phyloP scores from a whole-genome alignment of 805 yeast genomes.

The Candida easanensis region DNA sequence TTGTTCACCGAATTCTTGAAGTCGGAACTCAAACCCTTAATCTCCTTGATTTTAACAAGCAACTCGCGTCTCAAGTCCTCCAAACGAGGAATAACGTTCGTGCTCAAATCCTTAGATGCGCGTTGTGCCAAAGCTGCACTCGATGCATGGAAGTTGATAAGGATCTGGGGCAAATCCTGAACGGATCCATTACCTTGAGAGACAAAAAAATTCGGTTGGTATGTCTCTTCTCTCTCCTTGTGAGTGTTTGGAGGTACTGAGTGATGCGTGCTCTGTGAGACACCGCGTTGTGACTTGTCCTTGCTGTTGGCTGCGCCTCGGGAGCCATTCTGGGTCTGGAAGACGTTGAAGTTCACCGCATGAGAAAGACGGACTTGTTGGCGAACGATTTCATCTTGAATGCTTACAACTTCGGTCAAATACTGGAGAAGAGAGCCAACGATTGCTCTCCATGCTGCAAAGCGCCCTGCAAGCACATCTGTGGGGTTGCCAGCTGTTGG shows the following conservation, averaged over 20 bases:
- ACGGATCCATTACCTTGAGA: conserved; percentile 80
- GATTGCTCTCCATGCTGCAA: conserved; percentile 82
- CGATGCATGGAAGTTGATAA: conserved; percentile 63
- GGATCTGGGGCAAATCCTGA: conserved; percentile 74
- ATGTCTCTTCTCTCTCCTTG: conserved; percentile 11
- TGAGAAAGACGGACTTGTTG: conserved; percentile 80
- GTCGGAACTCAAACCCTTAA: conserved; percentile 76
- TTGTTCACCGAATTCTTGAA: conserved; percentile 72
- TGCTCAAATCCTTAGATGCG: conserved; percentile 57
- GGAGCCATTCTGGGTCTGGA: conserved; percentile 7
- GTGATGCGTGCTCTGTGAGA: conserved; percentile 6
- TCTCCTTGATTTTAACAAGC: conserved; percentile 81
- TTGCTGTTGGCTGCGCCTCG: neutral
- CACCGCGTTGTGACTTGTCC: conserved; percentile 1
- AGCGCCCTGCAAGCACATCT: conserved; percentile 78
- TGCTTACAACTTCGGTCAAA: conserved; percentile 74
- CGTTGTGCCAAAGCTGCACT: conserved; percentile 57
- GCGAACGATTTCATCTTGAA: conserved; percentile 84
- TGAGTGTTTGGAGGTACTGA: conserved; percentile 32
- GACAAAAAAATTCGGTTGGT: conserved; percentile 49
- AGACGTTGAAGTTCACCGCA: conserved; percentile 53
- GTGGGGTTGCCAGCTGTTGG: conserved; percentile 77
- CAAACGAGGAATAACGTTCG: conserved; percentile 60
- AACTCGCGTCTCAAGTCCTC: conserved; percentile 74
- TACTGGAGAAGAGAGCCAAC: conserved; percentile 73